Conservation (phyloP, 2,329 filamentous ascomycete genomes). For the Chaetomiaceae sp. region DNA sequence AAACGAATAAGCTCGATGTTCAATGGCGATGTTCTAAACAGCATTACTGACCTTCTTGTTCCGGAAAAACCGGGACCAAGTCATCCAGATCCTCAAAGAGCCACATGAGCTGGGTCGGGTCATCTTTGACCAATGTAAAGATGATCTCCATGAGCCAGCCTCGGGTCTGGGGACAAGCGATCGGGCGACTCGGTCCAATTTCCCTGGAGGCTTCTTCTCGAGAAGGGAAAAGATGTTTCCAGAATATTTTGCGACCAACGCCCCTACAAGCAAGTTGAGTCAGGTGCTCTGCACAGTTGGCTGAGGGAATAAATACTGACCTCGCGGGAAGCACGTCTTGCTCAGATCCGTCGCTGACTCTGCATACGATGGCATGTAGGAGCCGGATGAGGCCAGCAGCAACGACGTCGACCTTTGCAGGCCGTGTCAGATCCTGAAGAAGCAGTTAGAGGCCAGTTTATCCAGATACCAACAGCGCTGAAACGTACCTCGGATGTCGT, state of each 20-base stretch:
- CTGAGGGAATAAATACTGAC: constrained; percentile 11
- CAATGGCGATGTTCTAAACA: not conserved
- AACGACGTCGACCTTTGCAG: constrained; percentile 34
- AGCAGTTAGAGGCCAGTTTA: constrained; percentile 19
- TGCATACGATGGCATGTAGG: constrained; percentile 29
- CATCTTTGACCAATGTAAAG: constrained; percentile 49
- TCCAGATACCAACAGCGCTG: not conserved
- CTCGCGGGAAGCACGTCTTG: constrained; percentile 14
- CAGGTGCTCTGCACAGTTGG: not conserved
- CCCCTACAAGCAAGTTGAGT: constrained; percentile 16
- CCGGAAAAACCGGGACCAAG: constrained; percentile 45
- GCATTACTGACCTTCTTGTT: constrained; percentile 37
- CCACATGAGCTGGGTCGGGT: constrained; percentile 42
- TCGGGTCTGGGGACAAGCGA: constrained; percentile 53
- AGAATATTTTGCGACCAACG: constrained; percentile 50
- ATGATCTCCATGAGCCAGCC: constrained; percentile 57
- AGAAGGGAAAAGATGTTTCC: constrained; percentile 61
- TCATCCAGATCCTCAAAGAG: constrained; percentile 48
- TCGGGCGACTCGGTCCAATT: constrained; percentile 18
- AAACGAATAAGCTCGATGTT: constrained; percentile 25
- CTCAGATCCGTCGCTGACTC: constrained; percentile 14
- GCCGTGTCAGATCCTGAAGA: constrained; percentile 36
- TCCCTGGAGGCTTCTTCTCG: constrained; percentile 23
- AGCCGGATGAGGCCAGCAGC: constrained; percentile 35
- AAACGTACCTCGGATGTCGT: constrained; percentile 32